phyloP scores from a whole-genome alignment of 345 rosid genomes.

The Boechera divaricarpa region DNA sequence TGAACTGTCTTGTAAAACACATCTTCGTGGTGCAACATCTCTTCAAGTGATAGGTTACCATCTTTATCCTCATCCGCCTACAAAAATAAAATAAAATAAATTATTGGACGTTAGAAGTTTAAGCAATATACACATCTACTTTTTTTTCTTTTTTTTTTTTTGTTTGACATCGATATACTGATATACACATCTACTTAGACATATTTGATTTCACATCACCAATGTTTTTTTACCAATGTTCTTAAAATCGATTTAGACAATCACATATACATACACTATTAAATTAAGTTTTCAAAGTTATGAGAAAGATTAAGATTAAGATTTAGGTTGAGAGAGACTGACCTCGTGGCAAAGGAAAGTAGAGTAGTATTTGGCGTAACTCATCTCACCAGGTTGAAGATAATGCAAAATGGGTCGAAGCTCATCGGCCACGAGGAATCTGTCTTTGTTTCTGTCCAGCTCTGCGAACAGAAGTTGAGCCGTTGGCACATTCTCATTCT shows the following conservation, averaged over 20 bases:
- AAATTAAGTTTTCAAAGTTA: background rate
- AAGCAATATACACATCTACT: background rate
- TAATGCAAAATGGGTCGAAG: constrained; percentile 61
- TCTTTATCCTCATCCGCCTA: constrained; percentile 75
- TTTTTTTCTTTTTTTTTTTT: background rate
- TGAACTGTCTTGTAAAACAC: constrained; percentile 61
- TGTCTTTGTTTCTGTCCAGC: constrained; percentile 62
- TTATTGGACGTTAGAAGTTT: background rate
- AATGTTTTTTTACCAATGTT: background rate
- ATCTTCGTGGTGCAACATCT: constrained; percentile 64
- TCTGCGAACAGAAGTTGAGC: constrained; percentile 56
- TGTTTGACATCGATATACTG: background rate
- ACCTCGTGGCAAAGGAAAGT: constrained; percentile 62
- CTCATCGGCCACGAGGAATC: constrained; percentile 59
- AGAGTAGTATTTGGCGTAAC: constrained; percentile 61
- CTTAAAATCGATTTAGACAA: background rate
- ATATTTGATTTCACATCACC: too few relatives aligned
- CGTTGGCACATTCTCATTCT: constrained; percentile 38
- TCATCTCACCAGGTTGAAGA: constrained; percentile 69
- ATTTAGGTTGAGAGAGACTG: background rate
- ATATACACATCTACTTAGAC: background rate
- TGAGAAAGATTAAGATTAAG: background rate
- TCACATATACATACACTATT: background rate
- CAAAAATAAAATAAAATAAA: background rate
- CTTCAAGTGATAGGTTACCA: constrained; percentile 58